These are phyloP conservation scores for Schwanniomyces polymorphus DNA, from an alignment of 805 yeast genomes.

Conservation along the genomic window DNA sequence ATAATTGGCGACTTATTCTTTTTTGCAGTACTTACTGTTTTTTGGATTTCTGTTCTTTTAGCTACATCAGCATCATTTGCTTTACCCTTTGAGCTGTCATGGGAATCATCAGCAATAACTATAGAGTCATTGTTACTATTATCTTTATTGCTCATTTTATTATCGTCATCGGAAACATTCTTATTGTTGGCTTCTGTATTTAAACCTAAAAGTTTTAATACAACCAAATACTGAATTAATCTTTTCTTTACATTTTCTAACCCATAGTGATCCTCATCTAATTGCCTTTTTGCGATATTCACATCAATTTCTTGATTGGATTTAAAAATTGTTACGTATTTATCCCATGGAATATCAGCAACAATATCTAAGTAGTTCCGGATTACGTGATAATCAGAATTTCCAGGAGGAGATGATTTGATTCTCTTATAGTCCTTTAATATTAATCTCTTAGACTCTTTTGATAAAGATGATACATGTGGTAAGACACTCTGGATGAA, in stretches of 20 bases:
- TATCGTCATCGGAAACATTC: slow-evolving; percentile 17
- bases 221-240: slow-evolving; percentile 76
- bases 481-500: slow-evolving; percentile 40
- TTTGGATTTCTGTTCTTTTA: slow-evolving; percentile 5
- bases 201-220: slow-evolving; percentile 56
- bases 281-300: slow-evolving; percentile 33
- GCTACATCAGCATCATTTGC: slow-evolving; percentile 12
- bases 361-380: slow-evolving; percentile 65
- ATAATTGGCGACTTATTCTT: slow-evolving; percentile 67
- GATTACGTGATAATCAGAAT: slow-evolving; percentile 64
- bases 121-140: slow-evolving; percentile 13
- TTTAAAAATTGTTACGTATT: slow-evolving; percentile 26
- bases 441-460: slow-evolving; percentile 41
- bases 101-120: slow-evolving; percentile 29
- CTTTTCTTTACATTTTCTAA: slow-evolving; percentile 57
- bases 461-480: slow-evolving; percentile 27
- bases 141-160: slow-evolving; percentile 3
- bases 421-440: slow-evolving; percentile 56
- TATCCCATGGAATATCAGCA: slow-evolving; percentile 64
- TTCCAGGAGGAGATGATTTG: slow-evolving; percentile 53
- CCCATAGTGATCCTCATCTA: slow-evolving; percentile 45
- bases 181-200: slow-evolving; percentile 19
- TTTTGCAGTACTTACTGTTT: slow-evolving; percentile 22
- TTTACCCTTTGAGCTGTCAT: slow-evolving; percentile 20
- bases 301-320: slow-evolving; percentile 51